phyloP scores from a whole-genome alignment of 2,329 filamentous ascomycete species.

The Beauveria asiatica region DNA sequence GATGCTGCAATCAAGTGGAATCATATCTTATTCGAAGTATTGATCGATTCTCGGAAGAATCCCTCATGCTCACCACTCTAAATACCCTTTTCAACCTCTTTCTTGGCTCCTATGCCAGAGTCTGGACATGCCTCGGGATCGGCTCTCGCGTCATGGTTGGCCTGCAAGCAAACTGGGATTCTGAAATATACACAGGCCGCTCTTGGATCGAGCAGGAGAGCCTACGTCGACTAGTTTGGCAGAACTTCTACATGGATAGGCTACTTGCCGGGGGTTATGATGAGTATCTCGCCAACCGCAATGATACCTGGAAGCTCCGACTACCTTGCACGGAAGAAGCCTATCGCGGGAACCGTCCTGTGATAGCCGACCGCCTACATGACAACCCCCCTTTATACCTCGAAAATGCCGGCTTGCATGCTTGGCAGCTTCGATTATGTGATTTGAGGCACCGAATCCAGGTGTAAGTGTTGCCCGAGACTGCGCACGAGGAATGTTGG shows the following conservation, averaged over 20 bases:
- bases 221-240: slow-evolving; percentile 29
- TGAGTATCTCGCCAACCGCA: slow-evolving; percentile 29
- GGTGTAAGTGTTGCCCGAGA: slow-evolving; percentile 19
- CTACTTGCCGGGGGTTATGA: slow-evolving; percentile 32
- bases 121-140: slow-evolving; percentile 31
- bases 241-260: slow-evolving; percentile 30
- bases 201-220: slow-evolving; percentile 29
- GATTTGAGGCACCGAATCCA: slow-evolving; percentile 30
- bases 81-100: slow-evolving; percentile 29
- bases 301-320: slow-evolving; percentile 30
- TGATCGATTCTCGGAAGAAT: slow-evolving; percentile 26
- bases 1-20: slow-evolving; percentile 31
- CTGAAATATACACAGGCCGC: slow-evolving; percentile 17
- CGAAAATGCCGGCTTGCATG: slow-evolving; percentile 24
- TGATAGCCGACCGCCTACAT: slow-evolving; percentile 23
- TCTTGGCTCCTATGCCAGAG: slow-evolving; percentile 28
- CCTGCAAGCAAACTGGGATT: slow-evolving; percentile 33
- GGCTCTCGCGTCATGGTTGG: slow-evolving; percentile 29
- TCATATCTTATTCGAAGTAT: slow-evolving; percentile 32
- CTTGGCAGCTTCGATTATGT: slow-evolving; percentile 27
- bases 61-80: slow-evolving; percentile 27
- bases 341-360: slow-evolving; percentile 23
- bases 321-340: slow-evolving; percentile 27
- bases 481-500: background rate
- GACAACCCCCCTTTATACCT: slow-evolving; percentile 20